Base-by-base conservation (phyloP, 2,329 filamentous ascomycete species). In the Penicillium sp. region DNA sequence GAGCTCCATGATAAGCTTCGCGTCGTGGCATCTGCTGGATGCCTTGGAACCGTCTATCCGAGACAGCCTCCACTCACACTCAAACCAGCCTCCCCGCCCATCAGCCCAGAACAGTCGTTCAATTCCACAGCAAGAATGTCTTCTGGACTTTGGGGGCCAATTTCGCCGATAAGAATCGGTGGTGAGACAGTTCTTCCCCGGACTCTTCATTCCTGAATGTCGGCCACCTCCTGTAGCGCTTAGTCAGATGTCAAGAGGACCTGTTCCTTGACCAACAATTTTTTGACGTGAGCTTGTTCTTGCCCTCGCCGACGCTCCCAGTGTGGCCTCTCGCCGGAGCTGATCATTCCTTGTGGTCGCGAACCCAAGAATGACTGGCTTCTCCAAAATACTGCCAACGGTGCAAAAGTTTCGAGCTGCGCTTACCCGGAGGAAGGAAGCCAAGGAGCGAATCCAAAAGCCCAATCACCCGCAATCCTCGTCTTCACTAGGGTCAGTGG, bases 401-500 rank as follows among this genome's bases (percentile, higher is more conserved):
- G 71, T 70, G 62, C 73, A 73, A 63, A 72, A 68, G 63, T 65
- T 73, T 57, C 71, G 73, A 63, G 67, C 69, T 61, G 67, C 71
- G 47, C 68, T 75, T 57, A 66, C 69, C 53, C 65, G 68, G 55
- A 71, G 65, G 62, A 74, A 69, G 64, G 63, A 71, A 53, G 67
- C 67, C 56, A 68, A 64, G 55, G 67, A 67, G 41, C 60, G 62
- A 35, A 63, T 60, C 34, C 69, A 64, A 51, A 62, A 64, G 54
- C 62, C 67, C 49, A 64, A 60, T 58, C 47, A 64, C 45, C 65
- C 68, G 38, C 63, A 63, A 31, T 69, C 62, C 34, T 69, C 64
- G 42, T 71, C 67, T 35, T 63, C 65, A 17, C 63, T 69, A 54
- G 67, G 67, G 70, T 73, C 61, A 54, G 71, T 60, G 43, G 25